Evolutionary conservation across 805 yeast genomes (phyloP).

Genomic region (Saccharomycopsis fibuligera): DNA sequence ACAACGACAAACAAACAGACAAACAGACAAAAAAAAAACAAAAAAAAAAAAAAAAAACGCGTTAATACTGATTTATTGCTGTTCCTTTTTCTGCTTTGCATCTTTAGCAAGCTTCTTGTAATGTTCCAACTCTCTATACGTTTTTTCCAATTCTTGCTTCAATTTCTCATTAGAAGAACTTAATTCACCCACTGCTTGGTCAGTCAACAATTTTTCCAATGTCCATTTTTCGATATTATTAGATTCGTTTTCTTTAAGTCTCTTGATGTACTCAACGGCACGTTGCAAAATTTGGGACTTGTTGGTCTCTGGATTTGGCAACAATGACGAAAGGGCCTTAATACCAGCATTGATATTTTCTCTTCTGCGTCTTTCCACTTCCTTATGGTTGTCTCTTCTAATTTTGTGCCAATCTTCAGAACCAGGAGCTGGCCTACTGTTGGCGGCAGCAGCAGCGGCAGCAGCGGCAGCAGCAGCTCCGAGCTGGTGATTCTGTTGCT

Average conservation of each 20-base stretch:
- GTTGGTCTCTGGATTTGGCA: slow-evolving; percentile 81
- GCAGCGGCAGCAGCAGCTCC: slow-evolving; percentile 17
- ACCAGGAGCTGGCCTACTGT: slow-evolving; percentile 7
- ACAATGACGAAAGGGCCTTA: slow-evolving; percentile 64
- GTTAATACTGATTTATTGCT: too few relatives aligned
- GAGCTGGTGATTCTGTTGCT: not conserved
- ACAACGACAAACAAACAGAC: not conserved
- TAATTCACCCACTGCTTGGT: slow-evolving; percentile 84
- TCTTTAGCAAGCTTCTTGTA: slow-evolving; percentile 47
- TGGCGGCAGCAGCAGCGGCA: slow-evolving; percentile 4
- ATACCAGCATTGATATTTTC: slow-evolving; percentile 87
- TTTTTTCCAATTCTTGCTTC: slow-evolving; percentile 81
- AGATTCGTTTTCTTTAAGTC: slow-evolving; percentile 84
- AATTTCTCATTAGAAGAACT: slow-evolving; percentile 81
- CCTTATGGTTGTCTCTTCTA: slow-evolving; percentile 88
- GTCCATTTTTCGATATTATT: slow-evolving; percentile 93
- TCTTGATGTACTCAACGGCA: slow-evolving; percentile 85
- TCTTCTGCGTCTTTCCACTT: slow-evolving; percentile 89
- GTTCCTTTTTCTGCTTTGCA: too few relatives aligned
- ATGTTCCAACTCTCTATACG: slow-evolving; percentile 85
- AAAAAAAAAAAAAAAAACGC: slow-evolving; percentile 21
- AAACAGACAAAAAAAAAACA: slow-evolving; percentile 23
- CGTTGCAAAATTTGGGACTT: slow-evolving; percentile 84
- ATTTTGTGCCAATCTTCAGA: slow-evolving; percentile 72
- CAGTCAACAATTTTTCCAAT: slow-evolving; percentile 82